A percentile compares a stretch with the other conserved stretches of the same genome.
Evolutionary conservation across 2,329 filamentous ascomycete genomes (phyloP).

Genomic region (Xylariaceae sp.): DNA sequence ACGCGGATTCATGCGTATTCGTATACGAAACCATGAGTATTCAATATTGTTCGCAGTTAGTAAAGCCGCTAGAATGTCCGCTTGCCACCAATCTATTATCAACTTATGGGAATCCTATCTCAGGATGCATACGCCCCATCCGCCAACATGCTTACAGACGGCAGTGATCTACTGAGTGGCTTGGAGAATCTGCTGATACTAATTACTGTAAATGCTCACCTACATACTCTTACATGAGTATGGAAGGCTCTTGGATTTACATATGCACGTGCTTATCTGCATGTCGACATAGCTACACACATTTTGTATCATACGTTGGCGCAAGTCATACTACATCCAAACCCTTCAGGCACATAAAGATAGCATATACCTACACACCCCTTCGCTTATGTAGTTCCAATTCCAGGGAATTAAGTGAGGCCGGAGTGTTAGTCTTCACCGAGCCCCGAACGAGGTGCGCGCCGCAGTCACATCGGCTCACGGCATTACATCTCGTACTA

Average conservation of each 20-base stretch:
- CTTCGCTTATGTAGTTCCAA: no score
- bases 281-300: neutral
- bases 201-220: slow-evolving; percentile 27
- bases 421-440: no score
- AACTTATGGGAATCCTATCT: slow-evolving; percentile 12
- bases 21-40: no score
- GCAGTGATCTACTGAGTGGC: slow-evolving; percentile 25
- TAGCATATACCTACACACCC: no score
- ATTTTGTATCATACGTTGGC: no score
- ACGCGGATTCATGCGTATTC: no score
- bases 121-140: slow-evolving; percentile 15
- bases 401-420: no score
- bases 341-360: no score
- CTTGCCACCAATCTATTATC: neutral
- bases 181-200: slow-evolving; percentile 20
- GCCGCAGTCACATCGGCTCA: slow-evolving; percentile 22
- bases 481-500: slow-evolving; percentile 23
- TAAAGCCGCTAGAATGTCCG: no score
- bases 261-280: slow-evolving; percentile 5
- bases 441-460: slow-evolving; percentile 12
- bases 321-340: no score
- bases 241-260: no score
- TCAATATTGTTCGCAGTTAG: no score
- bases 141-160: slow-evolving; percentile 16
- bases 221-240: slow-evolving; percentile 25